phyloP scores from a whole-genome alignment of 768 basidiomycete genomes.

The Mycena sanguinolenta region DNA sequence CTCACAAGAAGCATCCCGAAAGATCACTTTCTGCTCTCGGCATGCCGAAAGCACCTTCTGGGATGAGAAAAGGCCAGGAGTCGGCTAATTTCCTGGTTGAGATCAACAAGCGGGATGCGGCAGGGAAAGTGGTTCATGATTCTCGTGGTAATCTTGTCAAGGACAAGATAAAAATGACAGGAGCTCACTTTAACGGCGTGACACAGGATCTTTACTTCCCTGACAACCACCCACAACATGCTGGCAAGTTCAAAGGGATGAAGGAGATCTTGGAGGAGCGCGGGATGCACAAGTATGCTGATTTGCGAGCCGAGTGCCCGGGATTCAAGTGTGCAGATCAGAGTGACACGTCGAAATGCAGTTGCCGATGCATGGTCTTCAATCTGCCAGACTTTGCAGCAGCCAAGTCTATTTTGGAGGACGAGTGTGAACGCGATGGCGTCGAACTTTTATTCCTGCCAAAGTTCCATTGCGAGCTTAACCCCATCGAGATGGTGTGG shows the following conservation, averaged over 20 bases:
- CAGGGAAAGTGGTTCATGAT: slow-evolving; percentile 31
- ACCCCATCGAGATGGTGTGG: slow-evolving; percentile 47
- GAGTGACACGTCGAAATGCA: neutral
- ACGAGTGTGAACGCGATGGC: neutral
- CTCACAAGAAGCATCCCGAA: neutral
- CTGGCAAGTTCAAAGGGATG: slow-evolving; percentile 49
- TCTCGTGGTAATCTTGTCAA: slow-evolving; percentile 34
- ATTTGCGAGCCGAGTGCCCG: too few species aligned
- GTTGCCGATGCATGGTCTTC: neutral
- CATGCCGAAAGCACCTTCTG: slow-evolving; percentile 34
- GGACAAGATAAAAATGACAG: slow-evolving; percentile 34
- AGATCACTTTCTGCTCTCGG: slow-evolving; percentile 18
- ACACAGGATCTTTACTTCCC: slow-evolving; percentile 29
- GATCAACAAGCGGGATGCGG: slow-evolving; percentile 15
- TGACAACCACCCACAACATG: slow-evolving; percentile 27
- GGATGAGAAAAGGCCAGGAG: slow-evolving; percentile 24
- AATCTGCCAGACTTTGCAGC: neutral
- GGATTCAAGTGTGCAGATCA: slow-evolving; percentile 41
- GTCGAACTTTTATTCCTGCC: neutral
- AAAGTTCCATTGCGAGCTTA: slow-evolving; percentile 20
- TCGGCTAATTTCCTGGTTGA: slow-evolving; percentile 26
- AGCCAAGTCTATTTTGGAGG: neutral
- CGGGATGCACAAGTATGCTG: slow-evolving; percentile 29
- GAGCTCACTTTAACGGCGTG: slow-evolving; percentile 10
- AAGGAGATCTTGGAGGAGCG: slow-evolving; percentile 42